Percentiles rank a stretch among this genome's conserved stretches.
phyloP scores from a whole-genome alignment of 805 yeast species.

The Pichia rugopelliculosa region DNA sequence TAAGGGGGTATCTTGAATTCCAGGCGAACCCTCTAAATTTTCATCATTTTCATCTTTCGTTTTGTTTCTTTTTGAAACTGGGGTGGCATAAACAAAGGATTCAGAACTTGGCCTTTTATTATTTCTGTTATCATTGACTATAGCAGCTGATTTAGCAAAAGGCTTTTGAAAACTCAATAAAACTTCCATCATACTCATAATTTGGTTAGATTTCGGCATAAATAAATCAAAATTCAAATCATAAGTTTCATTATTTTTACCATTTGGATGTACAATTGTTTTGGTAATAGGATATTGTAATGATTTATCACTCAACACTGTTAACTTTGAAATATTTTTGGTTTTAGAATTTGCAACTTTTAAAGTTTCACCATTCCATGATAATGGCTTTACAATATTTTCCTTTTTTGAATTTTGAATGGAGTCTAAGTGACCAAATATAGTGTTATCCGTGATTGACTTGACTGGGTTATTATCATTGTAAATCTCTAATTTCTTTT shows the following conservation, averaged over 20 bases:
- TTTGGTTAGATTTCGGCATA: constrained; percentile 34
- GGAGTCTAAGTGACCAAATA: constrained; percentile 35
- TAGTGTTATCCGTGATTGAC: background rate
- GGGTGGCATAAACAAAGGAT: background rate
- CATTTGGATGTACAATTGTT: constrained; percentile 40
- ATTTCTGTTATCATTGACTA: background rate
- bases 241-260: constrained; percentile 53
- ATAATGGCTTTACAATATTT: constrained; percentile 44
- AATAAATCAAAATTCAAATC: constrained; percentile 54
- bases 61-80: background rate
- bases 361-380: constrained; percentile 61
- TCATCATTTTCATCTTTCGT: background rate
- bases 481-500: constrained; percentile 3
- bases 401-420: constrained; percentile 52
- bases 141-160: background rate
- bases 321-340: constrained; percentile 11
- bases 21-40: constrained; percentile 14
- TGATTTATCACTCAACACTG: constrained; percentile 34
- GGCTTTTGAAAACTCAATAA: constrained; percentile 32
- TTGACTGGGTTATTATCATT: background rate
- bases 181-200: constrained; percentile 38
- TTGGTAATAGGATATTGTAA: constrained; percentile 38
- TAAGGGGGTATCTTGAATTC: constrained; percentile 8
- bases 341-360: constrained; percentile 29
- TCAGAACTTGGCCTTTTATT: background rate